Evolutionary conservation across 176 grass and related monocot genomes (phyloP), one percentile per base, ranked within the genome.

Genomic region (Musa itinerans): DNA sequence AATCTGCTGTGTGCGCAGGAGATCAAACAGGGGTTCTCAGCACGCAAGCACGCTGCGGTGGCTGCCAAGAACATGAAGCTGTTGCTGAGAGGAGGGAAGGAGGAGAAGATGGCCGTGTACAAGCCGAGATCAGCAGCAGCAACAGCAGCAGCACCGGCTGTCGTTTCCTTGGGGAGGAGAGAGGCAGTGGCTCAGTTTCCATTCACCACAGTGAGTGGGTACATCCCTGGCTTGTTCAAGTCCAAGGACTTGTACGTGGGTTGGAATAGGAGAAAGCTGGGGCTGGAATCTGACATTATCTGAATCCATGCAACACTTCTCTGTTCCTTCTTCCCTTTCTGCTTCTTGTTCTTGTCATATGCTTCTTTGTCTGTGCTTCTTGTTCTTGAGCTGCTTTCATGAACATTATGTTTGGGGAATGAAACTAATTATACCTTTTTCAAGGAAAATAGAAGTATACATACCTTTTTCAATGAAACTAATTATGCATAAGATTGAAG

Each of bases 241-340:
- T 83, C 81, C 1, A 77, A 62, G 24, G 74, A 83, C 19, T 68
- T 71, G 63, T 83, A 71, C 12, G 64, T 83, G 1, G 81, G 64
- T 1, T 57, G 22, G 74, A 71, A 26, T 10, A 77, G 73, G 72
- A 83, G 17, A 55, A 7, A 11, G 23, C 58, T 82, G 48, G 80
- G 80, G 15, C 16, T 71, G 1, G 48, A 80, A n/a, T 21, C 19
- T 22, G 3, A 69, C 19, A 53, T 21, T 0, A 12, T 24, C 11
- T 52, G 48, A 52, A 24, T 3, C 34, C 34, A 43, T 43, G 34
- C 34, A 43, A 43, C 34, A 6, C 4, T 43, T 43, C 34, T 43
- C 0, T 43, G 4, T 43, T 43, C 34, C 34, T 43, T 43, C 34
- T 43, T 43, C 34, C 34, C 34, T 43, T 6, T 43, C 34, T 43